Evolutionary conservation across 169 alveolate genomes (phyloP).

Genomic region (Eimeria praecox): DNA sequence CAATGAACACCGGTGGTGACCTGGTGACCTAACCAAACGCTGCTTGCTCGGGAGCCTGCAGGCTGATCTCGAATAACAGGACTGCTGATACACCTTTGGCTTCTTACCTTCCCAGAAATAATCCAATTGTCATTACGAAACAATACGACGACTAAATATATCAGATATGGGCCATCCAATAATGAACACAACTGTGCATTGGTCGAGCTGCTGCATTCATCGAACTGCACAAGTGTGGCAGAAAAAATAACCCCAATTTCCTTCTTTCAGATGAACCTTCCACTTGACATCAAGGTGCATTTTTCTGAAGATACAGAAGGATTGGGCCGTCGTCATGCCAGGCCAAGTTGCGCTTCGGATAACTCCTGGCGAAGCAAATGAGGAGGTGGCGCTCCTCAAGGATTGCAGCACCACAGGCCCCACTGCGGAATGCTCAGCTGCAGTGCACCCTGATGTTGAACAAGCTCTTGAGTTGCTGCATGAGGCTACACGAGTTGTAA

Average conservation of each 20-base stretch:
- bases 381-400: background rate
- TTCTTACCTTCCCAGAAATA: background rate
- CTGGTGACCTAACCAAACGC: background rate
- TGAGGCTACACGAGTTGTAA: background rate
- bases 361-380: background rate
- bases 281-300: background rate
- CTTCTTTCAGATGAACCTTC: background rate
- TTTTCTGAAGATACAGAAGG: background rate
- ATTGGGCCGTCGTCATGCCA: background rate
- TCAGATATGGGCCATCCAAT: background rate
- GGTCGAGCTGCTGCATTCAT: background rate
- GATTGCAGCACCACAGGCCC: background rate
- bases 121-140: background rate
- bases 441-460: background rate
- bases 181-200: background rate
- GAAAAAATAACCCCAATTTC: background rate
- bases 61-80: background rate
- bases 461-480: slow-evolving; percentile 32
- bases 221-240: background rate
- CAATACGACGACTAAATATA: background rate
- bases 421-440: background rate
- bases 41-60: background rate
- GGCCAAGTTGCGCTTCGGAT: background rate
- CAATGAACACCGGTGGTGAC: background rate
- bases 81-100: background rate